Base-by-base conservation (phyloP, 768 basidiomycete genomes). In the Tylopilus balloui region DNA sequence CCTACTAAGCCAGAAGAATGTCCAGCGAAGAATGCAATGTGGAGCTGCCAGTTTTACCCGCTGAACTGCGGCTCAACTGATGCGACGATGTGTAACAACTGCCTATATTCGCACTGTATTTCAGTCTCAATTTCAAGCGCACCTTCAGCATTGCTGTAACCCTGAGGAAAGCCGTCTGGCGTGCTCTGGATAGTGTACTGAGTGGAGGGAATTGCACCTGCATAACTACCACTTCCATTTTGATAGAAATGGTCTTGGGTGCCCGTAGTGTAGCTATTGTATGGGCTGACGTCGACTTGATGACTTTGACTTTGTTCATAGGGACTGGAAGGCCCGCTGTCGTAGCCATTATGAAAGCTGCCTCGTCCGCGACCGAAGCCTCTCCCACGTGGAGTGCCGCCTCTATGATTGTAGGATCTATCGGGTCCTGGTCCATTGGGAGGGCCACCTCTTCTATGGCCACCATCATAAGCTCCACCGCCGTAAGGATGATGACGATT, bases 401-500 rank as follows among this genome's bases (percentile, higher is more conserved):
- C 82, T 70, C 82, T 78, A 47, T 81, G 79, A 72, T 84, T 76
- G 53, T 59, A 69, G 54, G 80, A 78, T 73, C 89, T 79, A 71
- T 88, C 86, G 63, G 81, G 82, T 49, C 86, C 86, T 57, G 81
- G 80, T 60, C 80, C 81, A 54, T 76, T 71, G 35, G 81, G 78
- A 52, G 79, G 74, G 49, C 83, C 85, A 41, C 85, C 85, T 64
- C 87, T 80, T 61, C 74, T 69, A 48, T 81, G 76, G 39, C 72
- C 69, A 47, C 73, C 71, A 52, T 88, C 88, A 75, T 80, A 84
- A 63, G 73, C 71, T 56, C 76, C 65, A 52, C 54, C 77, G 59
- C 80, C 79, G 71, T 92, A 92, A 21, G 90, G 90, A 79, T 92
- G 88, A 71, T 91, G 89, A 63, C 89, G 87, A 71, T 90, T 88